phyloP scores from a whole-genome alignment of 2,329 filamentous ascomycete species.

The Lithohypha guttulata region DNA sequence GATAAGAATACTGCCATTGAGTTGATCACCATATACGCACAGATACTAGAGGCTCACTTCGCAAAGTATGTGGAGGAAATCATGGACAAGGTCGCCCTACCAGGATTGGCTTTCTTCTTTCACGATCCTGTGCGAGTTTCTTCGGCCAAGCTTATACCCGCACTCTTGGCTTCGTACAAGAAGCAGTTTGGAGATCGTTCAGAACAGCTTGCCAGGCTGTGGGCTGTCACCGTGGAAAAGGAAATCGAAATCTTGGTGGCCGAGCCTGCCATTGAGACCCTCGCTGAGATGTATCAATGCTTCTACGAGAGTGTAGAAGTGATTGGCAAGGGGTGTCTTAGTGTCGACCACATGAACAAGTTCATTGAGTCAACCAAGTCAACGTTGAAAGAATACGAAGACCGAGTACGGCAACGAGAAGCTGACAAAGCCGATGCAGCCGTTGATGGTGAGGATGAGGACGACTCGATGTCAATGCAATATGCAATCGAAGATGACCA shows the following conservation, averaged over 20 bases:
- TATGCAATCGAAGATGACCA: slow-evolving; percentile 96
- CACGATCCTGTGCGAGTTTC: slow-evolving; percentile 94
- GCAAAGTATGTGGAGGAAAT: slow-evolving; percentile 85
- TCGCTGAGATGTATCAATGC: slow-evolving; percentile 99
- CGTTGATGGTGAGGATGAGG: slow-evolving; percentile 81
- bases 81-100: slow-evolving; percentile 92
- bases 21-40: slow-evolving; percentile 90
- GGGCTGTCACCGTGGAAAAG: slow-evolving; percentile 77
- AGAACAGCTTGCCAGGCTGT: slow-evolving; percentile 67
- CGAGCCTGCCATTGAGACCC: slow-evolving; percentile 88
- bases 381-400: slow-evolving; percentile 84
- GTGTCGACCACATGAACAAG: slow-evolving; percentile 63
- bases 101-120: slow-evolving; percentile 95
- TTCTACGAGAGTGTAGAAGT: slow-evolving; percentile 98
- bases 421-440: slow-evolving; percentile 77
- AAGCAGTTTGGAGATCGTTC: slow-evolving; percentile 76
- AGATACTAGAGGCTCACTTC: slow-evolving; percentile 86
- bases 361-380: slow-evolving; percentile 82
- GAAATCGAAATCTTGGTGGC: slow-evolving; percentile 85
- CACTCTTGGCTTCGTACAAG: slow-evolving; percentile 87
- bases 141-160: slow-evolving; percentile 86
- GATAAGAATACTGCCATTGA: slow-evolving; percentile 99
- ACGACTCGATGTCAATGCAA: slow-evolving; percentile 74
- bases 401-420: slow-evolving; percentile 68
- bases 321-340: slow-evolving; percentile 74